Evolutionary conservation across 108 stramenopile genomes (phyloP).

Genomic region (Cyclotella cryptica): DNA sequence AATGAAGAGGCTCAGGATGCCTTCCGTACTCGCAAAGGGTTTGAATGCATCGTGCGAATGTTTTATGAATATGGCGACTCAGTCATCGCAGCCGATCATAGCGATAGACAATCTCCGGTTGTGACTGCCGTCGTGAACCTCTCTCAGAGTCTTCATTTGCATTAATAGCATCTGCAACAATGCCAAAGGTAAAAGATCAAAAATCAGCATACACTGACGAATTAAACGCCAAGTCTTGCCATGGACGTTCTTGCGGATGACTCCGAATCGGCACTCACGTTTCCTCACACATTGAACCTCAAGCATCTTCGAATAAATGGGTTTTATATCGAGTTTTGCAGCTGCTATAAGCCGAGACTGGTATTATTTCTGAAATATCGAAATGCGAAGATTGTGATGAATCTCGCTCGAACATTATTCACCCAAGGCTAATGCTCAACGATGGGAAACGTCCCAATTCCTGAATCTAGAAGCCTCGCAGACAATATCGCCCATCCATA

Average conservation of each 20-base stretch:
- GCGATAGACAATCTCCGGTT: slow-evolving; percentile 23
- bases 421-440: slow-evolving; percentile 60
- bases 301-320: slow-evolving; percentile 63
- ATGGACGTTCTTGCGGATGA: slow-evolving; percentile 41
- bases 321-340: slow-evolving; percentile 85
- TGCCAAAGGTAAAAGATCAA: slow-evolving; percentile 55
- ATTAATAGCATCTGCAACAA: slow-evolving; percentile 64
- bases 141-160: slow-evolving; percentile 59
- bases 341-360: slow-evolving; percentile 66
- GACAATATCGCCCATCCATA: slow-evolving; percentile 61
- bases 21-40: slow-evolving; percentile 76
- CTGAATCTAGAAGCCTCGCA: slow-evolving; percentile 27
- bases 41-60: slow-evolving; percentile 61
- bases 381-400: slow-evolving; percentile 58
- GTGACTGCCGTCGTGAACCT: slow-evolving; percentile 51
- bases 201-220: slow-evolving; percentile 28
- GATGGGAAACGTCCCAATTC: slow-evolving; percentile 45
- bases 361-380: slow-evolving; percentile 55
- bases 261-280: slow-evolving; percentile 39
- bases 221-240: slow-evolving; percentile 27
- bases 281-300: slow-evolving; percentile 61
- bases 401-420: slow-evolving; percentile 78
- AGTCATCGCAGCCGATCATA: slow-evolving; percentile 34
- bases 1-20: slow-evolving; percentile 72
- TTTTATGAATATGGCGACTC: slow-evolving; percentile 60